phyloP scores from a whole-genome alignment of 1,139 yeast species.

The Tardiomyces digboiensis region DNA sequence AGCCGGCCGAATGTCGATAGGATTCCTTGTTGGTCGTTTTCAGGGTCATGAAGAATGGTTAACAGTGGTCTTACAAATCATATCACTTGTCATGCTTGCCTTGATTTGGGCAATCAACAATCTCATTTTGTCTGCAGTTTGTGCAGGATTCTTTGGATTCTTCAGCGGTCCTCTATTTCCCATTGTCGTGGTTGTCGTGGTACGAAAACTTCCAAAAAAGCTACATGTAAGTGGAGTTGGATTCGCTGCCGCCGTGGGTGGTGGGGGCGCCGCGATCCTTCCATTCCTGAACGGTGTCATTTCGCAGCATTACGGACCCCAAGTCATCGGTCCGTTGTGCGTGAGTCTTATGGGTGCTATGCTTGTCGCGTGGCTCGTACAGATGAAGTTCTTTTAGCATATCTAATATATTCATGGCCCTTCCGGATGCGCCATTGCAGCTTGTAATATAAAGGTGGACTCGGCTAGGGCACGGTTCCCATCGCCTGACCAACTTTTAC shows the following conservation, averaged over 20 bases:
- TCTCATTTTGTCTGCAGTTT: slow-evolving; percentile 20
- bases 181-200: slow-evolving; percentile 56
- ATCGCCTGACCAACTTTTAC: slow-evolving; percentile 82
- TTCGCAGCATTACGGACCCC: slow-evolving; percentile 19
- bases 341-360: slow-evolving; percentile 17
- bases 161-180: slow-evolving; percentile 80
- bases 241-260: slow-evolving; percentile 68
- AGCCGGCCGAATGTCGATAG: slow-evolving; percentile 39
- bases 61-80: slow-evolving; percentile 13
- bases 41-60: slow-evolving; percentile 18
- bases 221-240: slow-evolving; percentile 66
- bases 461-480: too few relatives aligned
- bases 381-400: background rate
- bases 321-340: slow-evolving; percentile 21
- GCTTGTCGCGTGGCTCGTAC: slow-evolving; percentile 18
- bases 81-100: slow-evolving; percentile 15
- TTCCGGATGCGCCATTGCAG: too few relatives aligned
- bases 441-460: too few relatives aligned
- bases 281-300: slow-evolving; percentile 24
- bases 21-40: slow-evolving; percentile 12
- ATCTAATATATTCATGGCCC: too few relatives aligned
- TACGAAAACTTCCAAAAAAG: slow-evolving; percentile 51
- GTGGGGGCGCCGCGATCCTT: slow-evolving; percentile 59
- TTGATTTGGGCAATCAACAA: slow-evolving; percentile 22
- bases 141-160: slow-evolving; percentile 50